Percentiles rank a stretch among this genome's conserved stretches.
Conservation (phyloP, 345 rosid genomes). For the Boechera divaricarpa region DNA sequence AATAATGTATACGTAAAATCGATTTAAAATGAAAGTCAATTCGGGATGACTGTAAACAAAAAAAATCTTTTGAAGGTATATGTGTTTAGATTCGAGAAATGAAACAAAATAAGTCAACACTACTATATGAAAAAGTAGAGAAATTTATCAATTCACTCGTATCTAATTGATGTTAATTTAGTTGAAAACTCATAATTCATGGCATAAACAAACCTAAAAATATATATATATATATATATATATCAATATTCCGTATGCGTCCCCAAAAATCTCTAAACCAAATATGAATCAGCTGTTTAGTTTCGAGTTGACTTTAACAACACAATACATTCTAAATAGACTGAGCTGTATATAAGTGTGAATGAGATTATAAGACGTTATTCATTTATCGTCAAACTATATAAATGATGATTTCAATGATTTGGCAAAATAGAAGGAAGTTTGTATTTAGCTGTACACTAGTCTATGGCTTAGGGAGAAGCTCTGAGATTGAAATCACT, state of each 20-base stretch:
- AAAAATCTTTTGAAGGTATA: not conserved
- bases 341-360: not conserved
- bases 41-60: not conserved
- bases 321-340: not conserved
- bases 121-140: not conserved
- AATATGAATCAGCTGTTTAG: not conserved
- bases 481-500: not conserved
- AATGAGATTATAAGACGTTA: not conserved
- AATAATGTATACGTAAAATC: not conserved
- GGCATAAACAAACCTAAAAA: not conserved
- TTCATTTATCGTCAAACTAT: not conserved
- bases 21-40: not conserved
- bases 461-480: not conserved
- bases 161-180: not conserved
- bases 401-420: not conserved
- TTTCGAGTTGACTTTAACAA: constrained; percentile 10
- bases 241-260: not conserved
- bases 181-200: not conserved
- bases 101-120: not conserved
- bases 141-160: not conserved
- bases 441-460: not conserved
- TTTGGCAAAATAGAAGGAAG: not conserved
- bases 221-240: not conserved
- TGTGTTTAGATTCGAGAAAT: not conserved
- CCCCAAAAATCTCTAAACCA: constrained; percentile 24